Evolutionary conservation across 23 red algal genomes (phyloP), one percentile per base, ranked within the genome.

Genomic region (Cyanidioschyzon merolae): DNA sequence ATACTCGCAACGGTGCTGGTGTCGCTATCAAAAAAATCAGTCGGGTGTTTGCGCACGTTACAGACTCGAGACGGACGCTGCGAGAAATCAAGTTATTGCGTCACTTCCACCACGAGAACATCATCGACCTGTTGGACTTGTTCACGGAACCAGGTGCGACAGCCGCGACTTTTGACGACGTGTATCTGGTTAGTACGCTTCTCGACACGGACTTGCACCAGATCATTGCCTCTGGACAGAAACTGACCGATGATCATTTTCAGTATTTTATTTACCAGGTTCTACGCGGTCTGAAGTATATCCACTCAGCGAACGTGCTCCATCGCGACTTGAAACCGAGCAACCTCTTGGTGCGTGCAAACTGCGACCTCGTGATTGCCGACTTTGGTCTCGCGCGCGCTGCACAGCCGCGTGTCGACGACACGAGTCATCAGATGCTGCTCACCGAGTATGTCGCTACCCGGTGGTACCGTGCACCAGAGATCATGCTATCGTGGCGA

Each of bases 151-250:
- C 88, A 7, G 30, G 63, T 31, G 82, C 87, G 1, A 40, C 75
- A 82, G 88, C 86, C 58, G 76, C 80, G 30, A 29, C 31, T 35
- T 98, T 92, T 76, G 82, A 88, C 37, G 94, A 98, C 77, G 85
- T 98, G 24, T 98, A 98, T 54, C 75, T 98, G 40, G 80, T 91
- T 2, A 91, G 87, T 7, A 88, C 90, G 80, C 85, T 98, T 34
- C 88, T 98, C 85, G 94, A 98, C 40, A 91, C 94, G 2, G 94
- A 98, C 68, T 67, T 98, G 86, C 63, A 89, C 71, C 89, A 92
- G 74, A 58, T 98, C 36, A 77, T 98, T 38, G 76, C 77, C 1
- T 88, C 82, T 25, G 58, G 83, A 57, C 77, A 91, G 40, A 37
- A 58, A 0, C 74, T 98, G 0, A 71, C 86, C 1, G 89, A 91